Evolutionary conservation across 73 alveolate genomes (phyloP), one percentile per base, ranked within the genome.

Genomic region (Urostyla sp.): DNA sequence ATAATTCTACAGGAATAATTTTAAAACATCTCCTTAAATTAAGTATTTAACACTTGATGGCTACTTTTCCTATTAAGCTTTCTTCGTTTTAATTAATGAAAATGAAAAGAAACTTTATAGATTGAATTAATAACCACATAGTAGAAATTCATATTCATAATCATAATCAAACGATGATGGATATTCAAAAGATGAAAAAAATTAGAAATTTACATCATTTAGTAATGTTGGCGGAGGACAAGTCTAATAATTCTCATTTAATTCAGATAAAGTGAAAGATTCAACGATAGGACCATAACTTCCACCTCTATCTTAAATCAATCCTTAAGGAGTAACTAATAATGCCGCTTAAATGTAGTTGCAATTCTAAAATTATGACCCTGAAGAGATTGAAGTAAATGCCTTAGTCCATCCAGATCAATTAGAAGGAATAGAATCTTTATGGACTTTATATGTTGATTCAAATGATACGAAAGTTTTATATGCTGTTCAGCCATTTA

Each of bases 1-100:
- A 37, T 56, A 59, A 21, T 85, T 94, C 67, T 94, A 89, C 79
- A 72, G 53, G 31, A 93, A 94, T 36, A 79, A 84, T 44, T 52
- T 91, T 43, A 76, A 92, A 10, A 53, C 44, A 30, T 76, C 73
- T 16, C 59, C 67, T 10, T 56, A 87, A 21, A 86, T 55, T 21
- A 31, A 54, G 18, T 31, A 49, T 0, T 59, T 94, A 44, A 66
- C 94, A 6, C 55, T 51, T 11, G 97, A 94, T 54, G 96, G 98
- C 16, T 92, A 89, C 81, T 72, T 58, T 31, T 90, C 94, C 72
- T 85, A 91, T 36, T 84, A 94, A 72, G 72, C 89, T 66, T 89
- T 88, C 51, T 80, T 94, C 50, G 26, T 84, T n/a, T 79, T 93
- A n/a, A 75, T 82, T 28, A 91, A 91, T 44, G 97, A 80, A 44